phyloP scores from a whole-genome alignment of 345 rosid genomes.

The Cardamine occulta region DNA sequence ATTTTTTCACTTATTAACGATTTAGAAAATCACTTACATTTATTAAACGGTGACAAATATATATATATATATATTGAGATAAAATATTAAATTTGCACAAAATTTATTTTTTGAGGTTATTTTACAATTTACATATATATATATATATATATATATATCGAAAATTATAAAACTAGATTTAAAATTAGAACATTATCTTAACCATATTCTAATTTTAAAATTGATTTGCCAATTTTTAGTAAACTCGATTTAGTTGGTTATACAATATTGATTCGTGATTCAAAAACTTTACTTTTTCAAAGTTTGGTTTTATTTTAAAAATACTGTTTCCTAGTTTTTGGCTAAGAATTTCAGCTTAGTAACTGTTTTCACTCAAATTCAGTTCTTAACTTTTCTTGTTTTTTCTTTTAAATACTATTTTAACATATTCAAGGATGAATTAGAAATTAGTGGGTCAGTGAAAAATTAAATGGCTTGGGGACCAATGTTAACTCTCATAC shows the following conservation, averaged over 20 bases:
- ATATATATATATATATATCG: too few relatives aligned
- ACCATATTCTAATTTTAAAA: too few relatives aligned
- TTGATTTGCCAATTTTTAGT: neutral
- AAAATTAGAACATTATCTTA: too few relatives aligned
- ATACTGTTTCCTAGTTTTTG: neutral
- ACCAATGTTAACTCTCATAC: conserved; percentile 10
- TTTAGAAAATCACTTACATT: too few relatives aligned
- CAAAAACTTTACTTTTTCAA: neutral
- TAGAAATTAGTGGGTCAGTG: conserved; percentile 8
- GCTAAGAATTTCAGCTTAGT: neutral
- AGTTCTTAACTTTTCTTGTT: neutral
- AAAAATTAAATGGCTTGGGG: conserved; percentile 20
- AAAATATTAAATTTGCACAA: too few relatives aligned
- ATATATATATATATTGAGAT: too few relatives aligned
- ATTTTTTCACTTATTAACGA: too few relatives aligned
- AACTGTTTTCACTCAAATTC: neutral
- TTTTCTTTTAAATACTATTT: neutral
- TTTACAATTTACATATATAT: too few relatives aligned
- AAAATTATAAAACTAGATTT: too few relatives aligned
- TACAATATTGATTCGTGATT: neutral
- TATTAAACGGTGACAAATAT: too few relatives aligned
- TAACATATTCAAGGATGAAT: neutral
- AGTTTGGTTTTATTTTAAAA: too few relatives aligned
- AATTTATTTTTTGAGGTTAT: too few relatives aligned
- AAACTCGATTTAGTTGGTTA: neutral